A percentile compares a stretch with the other conserved stretches of the same genome.
Conservation (phyloP, 2,329 filamentous ascomycete species). For the Dactylellina leptospora region DNA sequence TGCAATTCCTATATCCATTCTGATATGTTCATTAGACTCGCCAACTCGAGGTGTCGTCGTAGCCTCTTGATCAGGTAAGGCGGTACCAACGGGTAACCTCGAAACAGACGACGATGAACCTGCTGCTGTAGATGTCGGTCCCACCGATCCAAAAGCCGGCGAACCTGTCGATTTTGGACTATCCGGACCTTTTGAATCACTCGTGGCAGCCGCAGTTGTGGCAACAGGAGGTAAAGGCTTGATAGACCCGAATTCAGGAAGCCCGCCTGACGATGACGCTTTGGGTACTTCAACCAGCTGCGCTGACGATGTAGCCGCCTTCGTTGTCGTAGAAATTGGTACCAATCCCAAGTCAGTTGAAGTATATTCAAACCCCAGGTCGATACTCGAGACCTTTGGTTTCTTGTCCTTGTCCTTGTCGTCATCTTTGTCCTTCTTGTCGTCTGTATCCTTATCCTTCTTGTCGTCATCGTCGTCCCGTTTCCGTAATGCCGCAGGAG, state of each 20-base stretch:
- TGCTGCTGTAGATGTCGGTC: neutral
- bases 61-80: no score
- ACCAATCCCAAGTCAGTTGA: slow-evolving; percentile 13
- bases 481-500: slow-evolving; percentile 11
- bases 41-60: slow-evolving; percentile 16
- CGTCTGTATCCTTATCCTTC: neutral
- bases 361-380: slow-evolving; percentile 37
- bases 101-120: no score
- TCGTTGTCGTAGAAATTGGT: neutral
- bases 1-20: slow-evolving; percentile 46
- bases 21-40: slow-evolving; percentile 22
- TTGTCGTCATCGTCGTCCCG: slow-evolving; percentile 24
- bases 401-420: slow-evolving; percentile 23
- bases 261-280: neutral
- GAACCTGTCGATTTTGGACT: neutral
- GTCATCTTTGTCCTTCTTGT: no score
- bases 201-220: neutral
- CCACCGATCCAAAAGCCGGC: slow-evolving; percentile 9
- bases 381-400: neutral
- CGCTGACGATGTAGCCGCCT: neutral
- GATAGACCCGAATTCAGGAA: slow-evolving; percentile 20
- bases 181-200: neutral
- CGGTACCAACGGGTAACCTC: no score
- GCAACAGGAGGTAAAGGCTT: slow-evolving; percentile 7
- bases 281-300: neutral